Percentiles rank a stretch among this genome's conserved stretches.
Evolutionary conservation across 2,329 filamentous ascomycete genomes (phyloP).

Genomic region (Cercospora sesami): DNA sequence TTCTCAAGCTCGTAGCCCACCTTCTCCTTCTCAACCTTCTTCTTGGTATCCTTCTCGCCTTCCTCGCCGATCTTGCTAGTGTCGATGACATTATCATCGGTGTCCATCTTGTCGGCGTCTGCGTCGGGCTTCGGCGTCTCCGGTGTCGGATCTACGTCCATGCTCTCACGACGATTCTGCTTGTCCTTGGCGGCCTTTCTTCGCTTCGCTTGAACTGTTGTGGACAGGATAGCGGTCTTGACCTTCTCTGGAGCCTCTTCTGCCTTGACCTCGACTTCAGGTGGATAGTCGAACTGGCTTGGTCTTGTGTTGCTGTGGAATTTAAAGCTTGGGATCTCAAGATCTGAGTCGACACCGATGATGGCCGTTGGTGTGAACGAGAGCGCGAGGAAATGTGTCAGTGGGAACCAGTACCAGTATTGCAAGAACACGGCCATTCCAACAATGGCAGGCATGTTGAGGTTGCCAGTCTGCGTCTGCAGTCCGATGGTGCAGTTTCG

Average conservation of each 20-base stretch:
- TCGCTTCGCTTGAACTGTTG: slow-evolving; percentile 94
- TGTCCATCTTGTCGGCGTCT: slow-evolving; percentile 78
- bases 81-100: slow-evolving; percentile 48
- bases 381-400: slow-evolving; percentile 94
- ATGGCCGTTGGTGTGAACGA: slow-evolving; percentile 96
- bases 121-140: slow-evolving; percentile 68
- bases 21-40: slow-evolving; percentile 94
- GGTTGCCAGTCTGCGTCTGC: slow-evolving; percentile 95
- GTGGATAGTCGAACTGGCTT: slow-evolving; percentile 96
- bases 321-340: slow-evolving; percentile 91
- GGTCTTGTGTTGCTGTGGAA: slow-evolving; percentile 93
- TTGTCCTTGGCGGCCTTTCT: slow-evolving; percentile 92
- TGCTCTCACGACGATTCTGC: slow-evolving; percentile 84
- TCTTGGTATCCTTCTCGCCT: slow-evolving; percentile 68
- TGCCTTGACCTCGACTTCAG: slow-evolving; percentile 90
- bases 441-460: slow-evolving; percentile 98
- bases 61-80: slow-evolving; percentile 43
- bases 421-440: slow-evolving; percentile 98
- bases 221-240: slow-evolving; percentile 92
- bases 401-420: slow-evolving; percentile 99
- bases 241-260: slow-evolving; percentile 93
- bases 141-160: slow-evolving; percentile 85
- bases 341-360: slow-evolving; percentile 88
- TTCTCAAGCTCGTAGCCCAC: slow-evolving; percentile 94
- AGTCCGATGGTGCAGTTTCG: slow-evolving; percentile 98